Conservation (phyloP, 352 stramenopile species). For the Elongisporangium undulatum region DNA sequence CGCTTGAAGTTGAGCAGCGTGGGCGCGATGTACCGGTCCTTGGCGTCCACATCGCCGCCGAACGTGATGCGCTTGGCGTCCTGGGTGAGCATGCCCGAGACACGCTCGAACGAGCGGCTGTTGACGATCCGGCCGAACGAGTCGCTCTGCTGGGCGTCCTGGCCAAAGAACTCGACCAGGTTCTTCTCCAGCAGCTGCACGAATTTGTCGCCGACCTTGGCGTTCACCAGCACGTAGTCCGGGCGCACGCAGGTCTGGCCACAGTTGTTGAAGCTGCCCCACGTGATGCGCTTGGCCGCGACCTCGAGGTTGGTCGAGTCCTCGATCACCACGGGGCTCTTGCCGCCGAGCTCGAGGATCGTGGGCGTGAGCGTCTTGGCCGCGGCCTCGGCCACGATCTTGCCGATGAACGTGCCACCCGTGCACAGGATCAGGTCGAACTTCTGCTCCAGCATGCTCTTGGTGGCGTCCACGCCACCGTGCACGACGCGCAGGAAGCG, state of each 20-base stretch:
- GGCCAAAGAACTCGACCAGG: constrained; percentile 44
- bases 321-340: constrained; percentile 83
- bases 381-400: constrained; percentile 89
- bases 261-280: constrained; percentile 83
- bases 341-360: constrained; percentile 95
- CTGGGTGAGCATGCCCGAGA: constrained; percentile 26
- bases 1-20: constrained; percentile 87
- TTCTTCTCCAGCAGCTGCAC: constrained; percentile 28
- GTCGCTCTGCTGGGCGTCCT: constrained; percentile 31
- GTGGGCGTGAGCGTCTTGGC: constrained; percentile 93
- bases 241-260: constrained; percentile 94
- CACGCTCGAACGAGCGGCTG: constrained; percentile 50
- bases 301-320: constrained; percentile 54
- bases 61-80: constrained; percentile 45
- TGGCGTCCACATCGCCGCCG: constrained; percentile 53
- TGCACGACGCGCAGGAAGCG: constrained; percentile 78
- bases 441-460: constrained; percentile 68
- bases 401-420: constrained; percentile 69
- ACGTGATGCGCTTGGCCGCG: constrained; percentile 81
- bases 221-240: constrained; percentile 91
- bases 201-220: constrained; percentile 67
- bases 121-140: constrained; percentile 74
- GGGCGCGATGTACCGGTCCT: constrained; percentile 72
- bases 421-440: constrained; percentile 88
- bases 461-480: constrained; percentile 77